Base-by-base conservation (phyloP, 805 yeast genomes). In the Torulaspora quercuum region DNA sequence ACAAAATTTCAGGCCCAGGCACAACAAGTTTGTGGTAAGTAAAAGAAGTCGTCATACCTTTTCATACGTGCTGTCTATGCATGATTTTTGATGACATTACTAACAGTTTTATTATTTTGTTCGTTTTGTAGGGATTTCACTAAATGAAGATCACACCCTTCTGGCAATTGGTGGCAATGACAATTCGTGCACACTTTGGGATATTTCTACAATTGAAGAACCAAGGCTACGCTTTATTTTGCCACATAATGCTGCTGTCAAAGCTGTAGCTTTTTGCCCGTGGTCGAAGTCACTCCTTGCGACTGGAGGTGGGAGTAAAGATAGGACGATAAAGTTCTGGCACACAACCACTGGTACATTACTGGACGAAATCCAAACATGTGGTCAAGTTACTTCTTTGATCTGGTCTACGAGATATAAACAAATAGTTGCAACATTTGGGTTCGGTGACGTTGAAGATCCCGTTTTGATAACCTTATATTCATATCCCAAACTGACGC, bases 231-330 rank as follows among this genome's bases (percentile, higher is more conserved):
- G 64, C 42, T 76, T 69, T 52, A 55, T 60, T 7, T 64, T 88
- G 34, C 75, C 70, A 1, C 97, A 89, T 52, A 64, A 67, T 2
- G 95, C 95, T 1, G 97, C 97, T 0, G 89, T 89, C 0, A 88
- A 88, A 50, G 97, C 95, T 0, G 66, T 89, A 29, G 82, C 90
- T 3, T 89, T 76, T 50, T 89, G 96, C 55, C 97, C 97, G 0
- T 88, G 96, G 96, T 72, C 86, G 12, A 76, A 76, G 9, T 70
- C 82, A 2, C 61, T 89, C 6, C 57, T 89, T 22, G 96, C 90
- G 1, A 87, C 96, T 0, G 97, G 97, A 0, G 96, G 92, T 3
- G 97, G 97, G 0, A 75, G 81, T 13, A 79, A 77, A 49, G 97
- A 89, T 56, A 65, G 89, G 33, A 72, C 72, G n/a, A 74, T 88